A percentile compares a stretch with the other conserved stretches of the same genome.
Evolutionary conservation across 1,139 yeast species (phyloP).

Genomic region (Saccharomycopsis hybrid): DNA sequence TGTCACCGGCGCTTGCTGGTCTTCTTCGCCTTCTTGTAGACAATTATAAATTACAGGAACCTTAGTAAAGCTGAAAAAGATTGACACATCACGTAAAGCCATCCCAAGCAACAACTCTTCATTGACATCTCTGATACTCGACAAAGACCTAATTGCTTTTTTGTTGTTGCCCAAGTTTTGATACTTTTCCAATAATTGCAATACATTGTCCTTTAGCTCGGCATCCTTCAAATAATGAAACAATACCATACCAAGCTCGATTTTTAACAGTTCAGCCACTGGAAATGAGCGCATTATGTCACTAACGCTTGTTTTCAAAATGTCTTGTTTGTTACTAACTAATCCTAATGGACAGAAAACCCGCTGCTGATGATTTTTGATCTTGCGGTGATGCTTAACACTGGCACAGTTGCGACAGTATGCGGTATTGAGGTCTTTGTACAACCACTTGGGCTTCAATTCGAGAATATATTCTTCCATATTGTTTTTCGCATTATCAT

Average conservation of each 20-base stretch:
- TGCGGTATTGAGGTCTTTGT: slow-evolving; percentile 1
- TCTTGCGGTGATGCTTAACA: slow-evolving; percentile 3
- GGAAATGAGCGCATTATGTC: neutral
- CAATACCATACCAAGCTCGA: too few relatives aligned
- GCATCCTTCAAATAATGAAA: too few relatives aligned
- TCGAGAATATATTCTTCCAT: slow-evolving; percentile 7
- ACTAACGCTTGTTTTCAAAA: neutral
- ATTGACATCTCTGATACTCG: slow-evolving; percentile 38
- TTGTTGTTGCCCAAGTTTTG: slow-evolving; percentile 27
- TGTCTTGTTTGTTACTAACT: slow-evolving; percentile 1
- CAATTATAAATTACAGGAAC: neutral
- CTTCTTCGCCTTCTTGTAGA: neutral
- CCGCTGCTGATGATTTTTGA: neutral
- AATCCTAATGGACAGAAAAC: slow-evolving; percentile 15
- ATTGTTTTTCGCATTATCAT: too few relatives aligned
- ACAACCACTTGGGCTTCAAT: slow-evolving; percentile 20
- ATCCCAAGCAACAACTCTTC: slow-evolving; percentile 41
- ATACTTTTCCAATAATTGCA: slow-evolving; percentile 3
- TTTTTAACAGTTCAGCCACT: too few relatives aligned
- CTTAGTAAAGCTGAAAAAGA: slow-evolving; percentile 40
- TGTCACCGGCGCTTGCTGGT: neutral
- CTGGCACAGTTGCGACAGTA: slow-evolving; percentile 19
- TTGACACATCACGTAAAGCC: slow-evolving; percentile 53
- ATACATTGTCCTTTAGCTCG: neutral
- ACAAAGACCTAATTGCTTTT: slow-evolving; percentile 26